These are phyloP conservation scores for Fusarium buharicum DNA, from an alignment of 2,329 filamentous ascomycete genomes.

Conservation along the genomic window DNA sequence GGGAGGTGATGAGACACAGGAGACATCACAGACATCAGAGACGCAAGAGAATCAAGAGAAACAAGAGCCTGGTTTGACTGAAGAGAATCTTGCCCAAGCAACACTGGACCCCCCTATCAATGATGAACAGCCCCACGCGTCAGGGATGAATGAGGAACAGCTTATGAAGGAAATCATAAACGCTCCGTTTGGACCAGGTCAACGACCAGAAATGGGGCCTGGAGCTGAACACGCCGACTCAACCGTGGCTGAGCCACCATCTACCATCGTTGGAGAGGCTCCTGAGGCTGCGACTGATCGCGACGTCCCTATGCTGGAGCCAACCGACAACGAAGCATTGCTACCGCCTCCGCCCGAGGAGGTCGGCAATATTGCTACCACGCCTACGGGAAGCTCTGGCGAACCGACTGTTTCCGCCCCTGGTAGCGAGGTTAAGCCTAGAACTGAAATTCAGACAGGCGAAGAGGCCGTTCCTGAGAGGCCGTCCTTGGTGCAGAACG, in stretches of 20 bases:
- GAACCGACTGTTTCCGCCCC: constrained; percentile 39
- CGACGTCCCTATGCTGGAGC: constrained; percentile 42
- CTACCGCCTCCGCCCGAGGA: constrained; percentile 54
- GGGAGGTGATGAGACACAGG: neutral
- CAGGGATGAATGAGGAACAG: constrained; percentile 19
- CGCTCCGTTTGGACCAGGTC: constrained; percentile 19
- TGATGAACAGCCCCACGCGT: constrained; percentile 6
- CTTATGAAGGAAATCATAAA: constrained; percentile 24
- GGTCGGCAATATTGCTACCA: constrained; percentile 54
- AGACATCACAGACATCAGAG: no score
- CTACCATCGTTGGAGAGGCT: constrained; percentile 47
- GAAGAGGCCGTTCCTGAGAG: constrained; percentile 33
- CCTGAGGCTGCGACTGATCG: constrained; percentile 43
- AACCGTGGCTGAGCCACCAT: constrained; percentile 48
- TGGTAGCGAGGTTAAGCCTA: constrained; percentile 43
- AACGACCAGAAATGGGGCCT: constrained; percentile 7
- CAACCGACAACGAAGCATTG: constrained; percentile 39
- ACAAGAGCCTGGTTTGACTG: constrained; percentile 7
- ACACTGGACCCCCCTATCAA: constrained; percentile 9
- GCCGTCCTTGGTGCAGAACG: constrained; percentile 42
- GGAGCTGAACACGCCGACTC: constrained; percentile 30
- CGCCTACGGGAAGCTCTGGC: constrained; percentile 46
- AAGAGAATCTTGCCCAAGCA: constrained; percentile 16
- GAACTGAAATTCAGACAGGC: constrained; percentile 41
- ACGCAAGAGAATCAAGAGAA: neutral